Percentiles rank a stretch among this genome's conserved stretches.
These are phyloP conservation scores for Aspergillus alliaceus DNA, from an alignment of 2,329 filamentous ascomycete species.

Conservation along the genomic window DNA sequence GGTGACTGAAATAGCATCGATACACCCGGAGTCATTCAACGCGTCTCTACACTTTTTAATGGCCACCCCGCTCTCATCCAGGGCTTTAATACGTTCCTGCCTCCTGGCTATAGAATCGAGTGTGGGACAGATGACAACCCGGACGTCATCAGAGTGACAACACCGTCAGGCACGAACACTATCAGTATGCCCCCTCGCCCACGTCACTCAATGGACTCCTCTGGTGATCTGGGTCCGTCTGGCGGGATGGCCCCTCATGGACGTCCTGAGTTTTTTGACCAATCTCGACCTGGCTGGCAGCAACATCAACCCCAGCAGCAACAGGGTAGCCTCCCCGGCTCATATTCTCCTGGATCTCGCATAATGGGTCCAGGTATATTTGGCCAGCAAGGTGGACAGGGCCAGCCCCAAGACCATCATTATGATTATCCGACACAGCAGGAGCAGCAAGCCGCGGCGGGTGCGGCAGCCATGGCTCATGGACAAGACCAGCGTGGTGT, in stretches of 20 bases:
- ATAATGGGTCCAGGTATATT: slow-evolving; percentile 38
- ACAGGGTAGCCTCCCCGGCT: slow-evolving; percentile 31
- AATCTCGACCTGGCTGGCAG: slow-evolving; percentile 41
- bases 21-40: slow-evolving; percentile 94
- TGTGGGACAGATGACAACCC: slow-evolving; percentile 92
- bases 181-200: slow-evolving; percentile 65
- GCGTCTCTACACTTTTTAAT: slow-evolving; percentile 92
- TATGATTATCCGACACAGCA: slow-evolving; percentile 45
- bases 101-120: slow-evolving; percentile 93
- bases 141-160: slow-evolving; percentile 94
- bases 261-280: slow-evolving; percentile 43
- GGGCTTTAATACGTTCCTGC: slow-evolving; percentile 96
- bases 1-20: slow-evolving; percentile 64
- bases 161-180: slow-evolving; percentile 94
- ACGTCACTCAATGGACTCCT: slow-evolving; percentile 36
- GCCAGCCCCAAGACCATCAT: slow-evolving; percentile 43
- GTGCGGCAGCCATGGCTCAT: slow-evolving; percentile 50
- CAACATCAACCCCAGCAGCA: slow-evolving; percentile 34
- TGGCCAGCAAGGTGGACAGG: slow-evolving; percentile 35
- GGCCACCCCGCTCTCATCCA: slow-evolving; percentile 95
- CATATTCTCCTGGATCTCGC: slow-evolving; percentile 43
- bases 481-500: slow-evolving; percentile 67
- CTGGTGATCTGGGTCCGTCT: slow-evolving; percentile 32
- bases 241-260: slow-evolving; percentile 32
- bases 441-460: slow-evolving; percentile 49